These are phyloP conservation scores for Zasmidium citrigriseum DNA, from an alignment of 2,329 filamentous ascomycete genomes.

Conservation along the genomic window DNA sequence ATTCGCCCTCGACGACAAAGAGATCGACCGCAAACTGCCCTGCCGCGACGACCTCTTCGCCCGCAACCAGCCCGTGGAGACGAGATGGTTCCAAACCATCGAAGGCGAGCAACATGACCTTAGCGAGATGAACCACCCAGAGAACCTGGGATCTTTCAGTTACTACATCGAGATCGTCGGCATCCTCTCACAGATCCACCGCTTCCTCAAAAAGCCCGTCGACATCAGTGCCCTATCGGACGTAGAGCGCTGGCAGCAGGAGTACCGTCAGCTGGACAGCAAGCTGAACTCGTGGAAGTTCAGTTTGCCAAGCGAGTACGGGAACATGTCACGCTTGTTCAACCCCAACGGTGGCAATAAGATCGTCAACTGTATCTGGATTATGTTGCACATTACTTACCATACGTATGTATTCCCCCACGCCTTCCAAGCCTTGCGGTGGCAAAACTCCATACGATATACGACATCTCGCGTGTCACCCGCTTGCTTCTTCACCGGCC, in stretches of 20 bases:
- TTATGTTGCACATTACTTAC: conserved; percentile 89
- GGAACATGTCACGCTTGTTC: conserved; percentile 79
- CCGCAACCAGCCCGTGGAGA: conserved; percentile 81
- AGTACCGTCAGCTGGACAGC: conserved; percentile 82
- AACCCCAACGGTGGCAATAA: conserved; percentile 62
- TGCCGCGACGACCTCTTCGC: conserved; percentile 86
- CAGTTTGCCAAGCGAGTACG: conserved; percentile 77
- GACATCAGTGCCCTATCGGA: conserved; percentile 83
- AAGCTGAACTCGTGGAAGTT: conserved; percentile 82
- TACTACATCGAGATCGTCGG: conserved; percentile 90
- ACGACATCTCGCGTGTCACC: too few species aligned
- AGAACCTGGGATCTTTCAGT: conserved; percentile 83
- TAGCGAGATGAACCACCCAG: conserved; percentile 61
- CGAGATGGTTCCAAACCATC: conserved; percentile 70
- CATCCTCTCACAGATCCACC: conserved; percentile 83
- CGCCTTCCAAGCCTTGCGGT: neutral
- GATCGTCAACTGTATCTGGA: conserved; percentile 76
- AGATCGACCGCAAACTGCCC: conserved; percentile 83
- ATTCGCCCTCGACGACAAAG: conserved; percentile 83
- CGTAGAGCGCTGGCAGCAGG: conserved; percentile 85
- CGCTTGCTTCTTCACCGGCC: conserved; percentile 7
- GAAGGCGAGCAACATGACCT: conserved; percentile 55
- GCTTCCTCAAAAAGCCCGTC: conserved; percentile 84
- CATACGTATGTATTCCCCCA: conserved; percentile 63
- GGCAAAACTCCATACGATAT: neutral